Base-by-base conservation (phyloP, 352 stramenopile species). In the Phytopythium montanum region DNA sequence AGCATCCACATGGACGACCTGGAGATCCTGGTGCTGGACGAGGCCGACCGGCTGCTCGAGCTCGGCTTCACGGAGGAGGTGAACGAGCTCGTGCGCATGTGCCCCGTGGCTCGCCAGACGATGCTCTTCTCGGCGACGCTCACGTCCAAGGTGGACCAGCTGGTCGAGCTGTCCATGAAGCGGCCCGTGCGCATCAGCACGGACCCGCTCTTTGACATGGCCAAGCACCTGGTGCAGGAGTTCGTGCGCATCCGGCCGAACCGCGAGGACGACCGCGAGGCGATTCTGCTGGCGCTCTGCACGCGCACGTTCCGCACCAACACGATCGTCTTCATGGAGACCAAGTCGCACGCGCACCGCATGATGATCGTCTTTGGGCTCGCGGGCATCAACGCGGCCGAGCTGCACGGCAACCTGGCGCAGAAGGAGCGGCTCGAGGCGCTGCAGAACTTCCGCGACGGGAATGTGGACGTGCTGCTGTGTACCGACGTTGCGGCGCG, bases 241-340 rank as follows among this genome's bases (percentile, higher is more conserved):
- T 99, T 99, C 66, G 90, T 99, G 28, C 88, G 96, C 57, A 94
- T 99, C 61, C 87, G 87, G 64, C 77, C 81, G 28, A 80, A 89
- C 55, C 84, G 88, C 60, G 90, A 96, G 78, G 79, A 96, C 25
- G 97, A 98, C 62, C 90, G 94, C 19, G 96, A 99, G 65, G 92
- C 91, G 0, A 98, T 98, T 75, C 63, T 99, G 21, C 60, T 99
- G n/a, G 90, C 95, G 44, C 75, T 99, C 23, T 88, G 97, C 23
- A 98, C 89, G 38, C 87, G 97, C 56, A 98, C 95, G 23, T 99
- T 99, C 77, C 94, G 79, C 44, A 81, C 80, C 26, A 94, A 96
- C 66, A 96, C 92, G 57, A 99, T 99, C 71, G 93, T 99, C 23
- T 99, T 99, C 69, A 99, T 99, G 85, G 95, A 99, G 76, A 99